Evolutionary conservation across 2,329 filamentous ascomycete genomes (phyloP), one percentile per base, ranked within the genome.

Genomic region (Fusarium napiforme): DNA sequence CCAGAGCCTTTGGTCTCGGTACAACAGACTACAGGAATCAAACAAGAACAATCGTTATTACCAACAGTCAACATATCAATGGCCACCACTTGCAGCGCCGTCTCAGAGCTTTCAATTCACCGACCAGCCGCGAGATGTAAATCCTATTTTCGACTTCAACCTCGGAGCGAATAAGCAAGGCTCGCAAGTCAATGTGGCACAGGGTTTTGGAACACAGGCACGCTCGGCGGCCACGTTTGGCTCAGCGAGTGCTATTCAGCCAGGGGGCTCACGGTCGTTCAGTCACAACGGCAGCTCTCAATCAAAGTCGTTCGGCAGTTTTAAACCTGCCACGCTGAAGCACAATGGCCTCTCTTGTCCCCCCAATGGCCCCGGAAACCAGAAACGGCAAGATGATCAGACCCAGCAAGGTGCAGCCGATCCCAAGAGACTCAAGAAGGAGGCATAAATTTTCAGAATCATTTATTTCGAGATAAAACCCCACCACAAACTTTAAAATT

Each of bases 311-410:
- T 37, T 59, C 19, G 8, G 7, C 12, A 14, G 15, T 37, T 59
- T 50, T 28, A 21, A n/a, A 16, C 18, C n/a, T 58, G 19, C 14
- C 32, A 36, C 42, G 4, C 23, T 28, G 23, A n/a, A 36, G 12
- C n/a, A 45, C 15, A 28, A 32, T 26, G 5, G 8, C 15, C 34
- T 23, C n/a, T 18, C 26, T 26, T 19, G n/a, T 6, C n/a, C 18
- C 9, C 14, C 23, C 12, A 7, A 21, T 19, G 15, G n/a, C 21
- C 14, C 32, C 12, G 32, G 10, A 19, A 36, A 15, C 19, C 30
- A 49, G 12, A 67, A 55, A 52, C 45, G 63, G 26, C 65, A 53
- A 26, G 23, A 62, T 21, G 15, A 43, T 12, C 56, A 62, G 36
- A 12, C 37, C 23, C 15, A 36, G 30, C 26, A 46, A 46, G 43